phyloP scores from a whole-genome alignment of 345 rosid species.

The Salix arbutifolia region DNA sequence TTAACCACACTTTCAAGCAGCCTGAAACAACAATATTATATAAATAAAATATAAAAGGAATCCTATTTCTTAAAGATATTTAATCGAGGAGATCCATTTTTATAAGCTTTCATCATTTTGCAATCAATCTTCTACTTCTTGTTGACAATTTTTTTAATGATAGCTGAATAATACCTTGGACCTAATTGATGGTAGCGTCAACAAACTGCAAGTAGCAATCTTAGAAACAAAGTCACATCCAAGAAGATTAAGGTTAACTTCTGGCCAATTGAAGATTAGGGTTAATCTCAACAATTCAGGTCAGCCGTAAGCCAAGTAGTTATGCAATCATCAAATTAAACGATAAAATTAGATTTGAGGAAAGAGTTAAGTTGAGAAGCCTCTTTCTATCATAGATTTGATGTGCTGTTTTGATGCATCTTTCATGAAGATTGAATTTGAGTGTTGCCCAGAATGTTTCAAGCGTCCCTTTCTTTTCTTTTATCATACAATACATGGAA shows the following conservation, averaged over 20 bases:
- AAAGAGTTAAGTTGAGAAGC: background rate
- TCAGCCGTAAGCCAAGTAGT: background rate
- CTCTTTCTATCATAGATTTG: background rate
- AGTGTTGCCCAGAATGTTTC: background rate
- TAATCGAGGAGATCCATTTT: background rate
- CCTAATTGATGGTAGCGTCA: background rate
- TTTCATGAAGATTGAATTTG: background rate
- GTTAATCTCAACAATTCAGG: background rate
- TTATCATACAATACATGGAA: too few relatives aligned
- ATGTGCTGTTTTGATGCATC: background rate
- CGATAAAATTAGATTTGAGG: too few relatives aligned
- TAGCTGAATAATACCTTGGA: constrained; percentile 2
- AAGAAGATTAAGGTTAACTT: too few relatives aligned
- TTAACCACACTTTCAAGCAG: too few relatives aligned
- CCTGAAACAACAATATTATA: too few relatives aligned
- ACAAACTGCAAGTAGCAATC: background rate
- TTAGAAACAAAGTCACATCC: background rate
- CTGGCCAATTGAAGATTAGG: background rate
- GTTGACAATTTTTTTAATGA: background rate
- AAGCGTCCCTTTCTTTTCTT: background rate
- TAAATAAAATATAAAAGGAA: background rate
- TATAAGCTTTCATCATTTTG: background rate
- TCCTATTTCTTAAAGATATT: background rate
- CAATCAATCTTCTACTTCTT: background rate
- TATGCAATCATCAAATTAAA: too few relatives aligned